Percentiles rank a stretch among this genome's conserved stretches.
Conservation (phyloP, 2,329 filamentous ascomycete genomes). For the Cordyceps cateniannulata region DNA sequence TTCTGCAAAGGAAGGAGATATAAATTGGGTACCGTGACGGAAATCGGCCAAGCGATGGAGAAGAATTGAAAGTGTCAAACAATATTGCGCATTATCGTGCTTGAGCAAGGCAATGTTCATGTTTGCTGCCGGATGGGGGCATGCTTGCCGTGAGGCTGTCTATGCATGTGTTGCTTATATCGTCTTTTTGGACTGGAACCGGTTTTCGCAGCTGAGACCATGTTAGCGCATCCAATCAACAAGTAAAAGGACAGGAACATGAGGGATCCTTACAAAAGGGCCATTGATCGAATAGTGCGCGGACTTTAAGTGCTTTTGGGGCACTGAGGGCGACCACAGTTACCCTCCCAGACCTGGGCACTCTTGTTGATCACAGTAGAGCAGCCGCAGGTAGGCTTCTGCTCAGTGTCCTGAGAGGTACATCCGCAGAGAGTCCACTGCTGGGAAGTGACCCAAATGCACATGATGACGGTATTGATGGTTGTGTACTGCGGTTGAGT, state of each 20-base stretch:
- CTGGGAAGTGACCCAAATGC: conserved; percentile 27
- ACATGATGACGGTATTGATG: conserved; percentile 21
- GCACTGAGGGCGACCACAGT: conserved; percentile 25
- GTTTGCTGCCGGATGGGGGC: conserved; percentile 4
- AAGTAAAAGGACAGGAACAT: background rate
- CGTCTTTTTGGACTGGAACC: conserved; percentile 2
- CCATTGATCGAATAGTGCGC: background rate
- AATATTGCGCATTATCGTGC: background rate
- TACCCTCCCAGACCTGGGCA: conserved; percentile 25
- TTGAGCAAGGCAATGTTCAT: background rate
- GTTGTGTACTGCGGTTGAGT: background rate
- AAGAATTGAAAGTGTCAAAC: background rate
- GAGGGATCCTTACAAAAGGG: background rate
- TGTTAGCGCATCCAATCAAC: background rate
- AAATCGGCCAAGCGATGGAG: background rate
- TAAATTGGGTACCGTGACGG: background rate
- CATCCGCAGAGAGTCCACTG: conserved; percentile 28
- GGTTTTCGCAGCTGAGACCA: background rate
- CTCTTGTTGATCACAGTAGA: conserved; percentile 21
- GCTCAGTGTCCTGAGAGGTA: conserved; percentile 17
- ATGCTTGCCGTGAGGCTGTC: conserved; percentile 11
- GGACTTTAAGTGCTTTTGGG: conserved; percentile 15
- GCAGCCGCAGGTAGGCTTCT: conserved; percentile 26
- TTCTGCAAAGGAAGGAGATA: background rate
- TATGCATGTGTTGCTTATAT: conserved; percentile 5